Evolutionary conservation across 2,329 filamentous ascomycete species (phyloP).

Genomic region (Fusarium beomiforme): DNA sequence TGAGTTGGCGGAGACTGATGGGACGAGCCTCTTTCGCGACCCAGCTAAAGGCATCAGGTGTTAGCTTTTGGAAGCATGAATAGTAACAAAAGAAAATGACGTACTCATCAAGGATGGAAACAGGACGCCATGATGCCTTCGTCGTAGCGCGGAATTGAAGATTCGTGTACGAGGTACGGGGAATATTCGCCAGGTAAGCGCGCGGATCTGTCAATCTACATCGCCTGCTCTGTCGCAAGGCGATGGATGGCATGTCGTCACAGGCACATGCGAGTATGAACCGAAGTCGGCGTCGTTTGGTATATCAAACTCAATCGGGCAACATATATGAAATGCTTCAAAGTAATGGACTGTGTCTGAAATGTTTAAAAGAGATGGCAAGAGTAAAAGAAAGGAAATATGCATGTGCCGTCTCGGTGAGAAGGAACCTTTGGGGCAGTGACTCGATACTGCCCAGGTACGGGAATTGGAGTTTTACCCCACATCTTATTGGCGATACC

Average conservation of each 20-base stretch:
- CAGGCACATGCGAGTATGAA: slow-evolving; percentile 48
- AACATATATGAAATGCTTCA: neutral
- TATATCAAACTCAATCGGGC: slow-evolving; percentile 6
- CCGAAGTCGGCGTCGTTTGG: neutral
- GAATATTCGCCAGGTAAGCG: slow-evolving; percentile 22
- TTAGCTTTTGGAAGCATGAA: slow-evolving; percentile 25
- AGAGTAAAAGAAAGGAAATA: neutral
- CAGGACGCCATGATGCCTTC: slow-evolving; percentile 66
- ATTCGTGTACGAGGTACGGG: slow-evolving; percentile 11
- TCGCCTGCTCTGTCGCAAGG: slow-evolving; percentile 58
- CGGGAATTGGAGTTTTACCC: slow-evolving; percentile 36
- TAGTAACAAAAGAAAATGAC: slow-evolving; percentile 35
- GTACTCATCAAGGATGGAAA: slow-evolving; percentile 72
- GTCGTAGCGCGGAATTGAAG: slow-evolving; percentile 36
- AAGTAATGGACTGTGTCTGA: neutral
- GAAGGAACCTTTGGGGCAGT: slow-evolving; percentile 32
- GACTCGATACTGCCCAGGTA: slow-evolving; percentile 28
- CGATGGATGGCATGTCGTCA: slow-evolving; percentile 57
- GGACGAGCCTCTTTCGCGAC: slow-evolving; percentile 90
- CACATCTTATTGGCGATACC: slow-evolving; percentile 43
- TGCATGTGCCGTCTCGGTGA: slow-evolving; percentile 38
- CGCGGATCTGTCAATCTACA: slow-evolving; percentile 46
- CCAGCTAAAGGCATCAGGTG: slow-evolving; percentile 70
- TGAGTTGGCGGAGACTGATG: slow-evolving; percentile 96
- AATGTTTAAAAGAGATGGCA: neutral